Percentiles rank a stretch among this genome's conserved stretches.
These are phyloP conservation scores for Otatea glauca DNA, from an alignment of 176 grass and related monocot genomes.

Conservation along the genomic window DNA sequence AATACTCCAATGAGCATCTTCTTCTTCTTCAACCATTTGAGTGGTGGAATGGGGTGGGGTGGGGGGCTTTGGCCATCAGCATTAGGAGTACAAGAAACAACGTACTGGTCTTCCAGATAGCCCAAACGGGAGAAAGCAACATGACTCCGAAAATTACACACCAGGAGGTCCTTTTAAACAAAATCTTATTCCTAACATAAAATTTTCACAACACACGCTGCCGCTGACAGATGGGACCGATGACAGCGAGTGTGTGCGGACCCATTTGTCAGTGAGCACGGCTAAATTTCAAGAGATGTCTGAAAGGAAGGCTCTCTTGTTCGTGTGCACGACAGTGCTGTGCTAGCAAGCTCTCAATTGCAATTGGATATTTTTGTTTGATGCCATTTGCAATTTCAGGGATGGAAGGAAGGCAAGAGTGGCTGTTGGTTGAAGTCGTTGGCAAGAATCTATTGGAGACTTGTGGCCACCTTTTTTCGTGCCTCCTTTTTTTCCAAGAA, in stretches of 20 bases:
- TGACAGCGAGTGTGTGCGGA: not conserved
- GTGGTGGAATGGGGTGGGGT: not conserved
- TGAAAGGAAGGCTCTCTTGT: not conserved
- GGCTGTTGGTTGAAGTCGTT: constrained; percentile 34
- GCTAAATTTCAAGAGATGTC: not conserved
- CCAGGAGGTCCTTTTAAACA: not conserved
- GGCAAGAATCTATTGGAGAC: constrained; percentile 43
- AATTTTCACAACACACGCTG: not conserved
- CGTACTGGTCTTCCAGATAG: constrained; percentile 26
- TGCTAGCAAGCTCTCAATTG: not conserved
- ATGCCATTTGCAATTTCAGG: constrained; percentile 10
- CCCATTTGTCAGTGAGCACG: not conserved
- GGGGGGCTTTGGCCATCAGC: not conserved
- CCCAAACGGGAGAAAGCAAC: constrained; percentile 8
- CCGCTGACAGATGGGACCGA: not conserved
- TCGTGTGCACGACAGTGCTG: not conserved
- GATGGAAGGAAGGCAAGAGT: constrained; percentile 17
- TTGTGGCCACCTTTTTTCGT: constrained; percentile 31
- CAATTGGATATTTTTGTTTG: constrained; percentile 24
- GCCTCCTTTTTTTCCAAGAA: not conserved
- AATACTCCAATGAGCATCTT: not conserved
- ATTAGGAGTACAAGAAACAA: constrained; percentile 26
- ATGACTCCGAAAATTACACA: not conserved
- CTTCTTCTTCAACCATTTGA: constrained; percentile 21
- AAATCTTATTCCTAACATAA: not conserved